Evolutionary conservation across 2,329 filamentous ascomycete genomes (phyloP).

Genomic region (Colletotrichum aenigma): DNA sequence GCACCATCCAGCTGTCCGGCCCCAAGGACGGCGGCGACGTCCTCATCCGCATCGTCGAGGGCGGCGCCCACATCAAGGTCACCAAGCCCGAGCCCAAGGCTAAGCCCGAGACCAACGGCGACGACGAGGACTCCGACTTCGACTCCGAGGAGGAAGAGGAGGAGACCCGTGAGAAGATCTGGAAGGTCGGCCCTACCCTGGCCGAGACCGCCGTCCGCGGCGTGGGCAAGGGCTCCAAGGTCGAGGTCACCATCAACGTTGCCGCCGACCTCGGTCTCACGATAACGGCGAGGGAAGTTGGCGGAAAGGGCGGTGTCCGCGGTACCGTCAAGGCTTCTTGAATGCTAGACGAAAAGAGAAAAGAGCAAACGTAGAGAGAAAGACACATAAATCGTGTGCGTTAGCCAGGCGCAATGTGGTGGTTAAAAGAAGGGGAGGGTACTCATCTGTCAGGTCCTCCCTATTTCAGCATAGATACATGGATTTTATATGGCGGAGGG

Average conservation of each 20-base stretch:
- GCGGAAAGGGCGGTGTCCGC: slow-evolving; percentile 83
- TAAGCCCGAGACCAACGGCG: slow-evolving; percentile 67
- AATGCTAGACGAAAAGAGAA: not conserved
- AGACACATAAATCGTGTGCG: not conserved
- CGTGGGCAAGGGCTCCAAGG: slow-evolving; percentile 86
- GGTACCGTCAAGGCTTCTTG: slow-evolving; percentile 51
- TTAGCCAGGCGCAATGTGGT: not conserved
- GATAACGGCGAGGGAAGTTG: slow-evolving; percentile 83
- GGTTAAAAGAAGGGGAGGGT: not conserved
- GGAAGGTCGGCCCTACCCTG: slow-evolving; percentile 83
- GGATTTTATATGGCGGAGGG: not conserved
- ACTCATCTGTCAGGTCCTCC: not conserved
- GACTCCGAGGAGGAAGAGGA: slow-evolving; percentile 76
- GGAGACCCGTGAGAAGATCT: slow-evolving; percentile 87
- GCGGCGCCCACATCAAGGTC: slow-evolving; percentile 88
- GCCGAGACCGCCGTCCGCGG: slow-evolving; percentile 85
- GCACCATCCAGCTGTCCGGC: slow-evolving; percentile 78
- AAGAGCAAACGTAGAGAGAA: not conserved
- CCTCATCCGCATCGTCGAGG: slow-evolving; percentile 87
- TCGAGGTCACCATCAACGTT: slow-evolving; percentile 93
- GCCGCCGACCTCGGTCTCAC: slow-evolving; percentile 79
- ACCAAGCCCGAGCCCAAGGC: slow-evolving; percentile 84
- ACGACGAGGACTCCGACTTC: slow-evolving; percentile 70
- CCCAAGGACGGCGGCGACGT: slow-evolving; percentile 87
- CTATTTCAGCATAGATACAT: slow-evolving; percentile 7